Evolutionary conservation across 495 filamentous ascomycete genomes (phyloP), one percentile per base, ranked within the genome.

Genomic region (Peziza echinospora): DNA sequence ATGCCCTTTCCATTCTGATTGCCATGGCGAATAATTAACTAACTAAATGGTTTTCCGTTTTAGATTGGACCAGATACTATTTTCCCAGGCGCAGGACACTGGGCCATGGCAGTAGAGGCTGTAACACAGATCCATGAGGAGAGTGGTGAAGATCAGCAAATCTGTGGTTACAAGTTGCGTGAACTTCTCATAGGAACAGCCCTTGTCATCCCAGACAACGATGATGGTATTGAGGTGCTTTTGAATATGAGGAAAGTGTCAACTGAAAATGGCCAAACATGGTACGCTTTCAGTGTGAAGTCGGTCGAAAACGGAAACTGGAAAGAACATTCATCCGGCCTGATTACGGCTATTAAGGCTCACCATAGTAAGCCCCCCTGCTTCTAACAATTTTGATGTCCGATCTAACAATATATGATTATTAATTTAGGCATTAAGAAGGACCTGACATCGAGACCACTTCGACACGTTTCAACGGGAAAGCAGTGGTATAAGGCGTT

Each of bases 51-150:
- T n/a, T n/a, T n/a, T 34, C n/a, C n/a, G 26, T 34, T 34, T 8
- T 26, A 17, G n/a, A 37, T 62, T 42, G 41, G 59, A 44, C 57
- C 58, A 10, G 55, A 54, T 42, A 53, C 55, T 23, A 61, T 82
- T 0, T 76, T 76, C 49, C 77, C 79, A n/a, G 71, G 69, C 46
- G 67, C 74, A 5, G 71, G 66, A 0, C 78, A 71, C 46, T 51
- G 73, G 21, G 61, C 66, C 3, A 73, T 73, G 62, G 72, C 69
- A 0, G 43, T 76, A 0, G 76, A 82, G 48, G 66, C 71, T 0
- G 54, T 63, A 30, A 48, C 56, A 24, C 64, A 69, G 40, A 7
- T 51, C 9, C 21, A 42, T 42, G 51, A 58, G 30, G 11, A 21
- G n/a, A n/a, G n/a, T n/a, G n/a, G n/a, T n/a, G n/a, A n/a, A n/a